A percentile compares a stretch with the other conserved stretches of the same genome.
phyloP scores from a whole-genome alignment of 1,284 basidiomycete genomes.

The Sanghuangporus sanghuang region DNA sequence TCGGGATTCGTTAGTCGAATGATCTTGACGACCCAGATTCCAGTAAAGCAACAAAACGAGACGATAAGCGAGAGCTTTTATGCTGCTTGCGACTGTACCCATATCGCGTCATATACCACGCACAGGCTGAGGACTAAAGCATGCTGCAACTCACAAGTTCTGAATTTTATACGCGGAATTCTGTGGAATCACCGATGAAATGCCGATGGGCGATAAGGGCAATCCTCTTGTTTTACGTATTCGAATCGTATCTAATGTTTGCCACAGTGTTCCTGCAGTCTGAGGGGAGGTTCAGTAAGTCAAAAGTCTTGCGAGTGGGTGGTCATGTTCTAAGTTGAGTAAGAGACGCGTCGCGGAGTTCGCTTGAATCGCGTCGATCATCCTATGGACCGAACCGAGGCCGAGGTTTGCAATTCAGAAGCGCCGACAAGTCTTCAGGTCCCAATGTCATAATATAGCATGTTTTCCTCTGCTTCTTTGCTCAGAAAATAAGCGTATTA shows the following conservation, averaged over 20 bases:
- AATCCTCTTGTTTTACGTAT: not conserved
- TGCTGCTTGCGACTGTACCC: not conserved
- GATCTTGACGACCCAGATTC: not conserved
- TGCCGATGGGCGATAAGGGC: slow-evolving; percentile 7
- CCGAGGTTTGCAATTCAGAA: slow-evolving; percentile 2
- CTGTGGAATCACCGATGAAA: slow-evolving; percentile 9
- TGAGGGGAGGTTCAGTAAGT: not conserved
- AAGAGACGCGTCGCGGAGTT: not conserved
- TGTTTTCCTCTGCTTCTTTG: not conserved
- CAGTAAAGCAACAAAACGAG: not conserved
- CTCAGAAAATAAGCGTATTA: not conserved
- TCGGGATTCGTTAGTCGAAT: not conserved
- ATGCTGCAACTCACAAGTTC: not conserved
- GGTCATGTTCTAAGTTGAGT: not conserved
- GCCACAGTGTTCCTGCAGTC: not conserved
- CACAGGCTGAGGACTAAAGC: not conserved
- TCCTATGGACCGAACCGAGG: not conserved
- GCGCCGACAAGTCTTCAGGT: slow-evolving; percentile 1
- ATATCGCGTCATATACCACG: not conserved
- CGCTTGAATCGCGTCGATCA: not conserved
- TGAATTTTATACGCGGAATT: not conserved
- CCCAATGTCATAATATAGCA: not conserved
- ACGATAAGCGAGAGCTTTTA: not conserved
- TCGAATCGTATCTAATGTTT: not conserved
- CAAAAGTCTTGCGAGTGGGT: not conserved